Base-by-base conservation (phyloP, 306 rosid species). In the Vigna angularis region DNA sequence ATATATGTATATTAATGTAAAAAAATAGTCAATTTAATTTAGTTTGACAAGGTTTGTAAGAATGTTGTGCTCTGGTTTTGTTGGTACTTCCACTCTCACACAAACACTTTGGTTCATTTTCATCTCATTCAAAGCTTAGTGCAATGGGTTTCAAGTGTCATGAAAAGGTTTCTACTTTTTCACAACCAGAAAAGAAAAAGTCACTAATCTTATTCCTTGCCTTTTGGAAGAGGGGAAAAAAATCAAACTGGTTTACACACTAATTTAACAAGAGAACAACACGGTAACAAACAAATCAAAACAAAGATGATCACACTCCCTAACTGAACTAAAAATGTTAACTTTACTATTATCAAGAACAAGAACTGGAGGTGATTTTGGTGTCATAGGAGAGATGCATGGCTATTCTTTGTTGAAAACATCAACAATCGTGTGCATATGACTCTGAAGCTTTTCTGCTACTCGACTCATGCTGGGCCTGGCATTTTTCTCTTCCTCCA, bases 401-500 rank as follows among this genome's bases (percentile, higher is more conserved):
- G 28, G 15, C n/a, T 58, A 58, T 44, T 74, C n/a, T 15, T 11
- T 28, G 34, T 47, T 52, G 3, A 47, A 4, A 49, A 11, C 6
- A 55, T 20, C 61, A 55, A 16, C 22, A 18, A 8, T 53, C 1
- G 13, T 53, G 47, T 34, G 20, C 24, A 56, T 12, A 45, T 77
- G 69, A 45, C 17, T 18, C 20, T 28, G 59, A 0, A 78, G 76
- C 44, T 59, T 78, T 44, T 59, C 63, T 30, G 34, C 52, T 1
- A 78, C 76, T 57, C 70, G 76, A 14, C 82, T 69, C 82, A 78
- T 78, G 44, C 52, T 69, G 42, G 76, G 82, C 49, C 82, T 78
- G 0, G 2, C 18, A 18, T 58, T 17, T 69, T 58, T 78, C 38
- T 78, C 76, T 30, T 69, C 82, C 6, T 11, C 70, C 0, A 78